Base-by-base conservation (phyloP, 805 yeast species). In the Lachancea lanzarotensis region DNA sequence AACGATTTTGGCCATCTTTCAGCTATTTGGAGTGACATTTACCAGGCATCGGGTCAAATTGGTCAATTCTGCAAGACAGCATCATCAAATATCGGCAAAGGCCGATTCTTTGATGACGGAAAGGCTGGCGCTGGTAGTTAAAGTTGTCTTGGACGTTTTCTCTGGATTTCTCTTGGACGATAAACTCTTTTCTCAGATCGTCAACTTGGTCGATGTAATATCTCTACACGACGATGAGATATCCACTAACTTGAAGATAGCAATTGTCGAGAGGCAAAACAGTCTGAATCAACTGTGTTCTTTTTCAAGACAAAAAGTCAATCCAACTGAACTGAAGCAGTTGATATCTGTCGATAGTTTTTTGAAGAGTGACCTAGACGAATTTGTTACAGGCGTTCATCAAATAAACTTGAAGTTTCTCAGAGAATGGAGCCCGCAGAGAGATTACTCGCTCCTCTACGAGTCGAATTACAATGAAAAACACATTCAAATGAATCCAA, bases 401-500 rank as follows among this genome's bases (percentile, higher is more conserved):
- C 66, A 70, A 17, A 81, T 89, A 46, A 87, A 85, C 59, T 67
- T 81, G 46, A 74, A 73, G 42, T 85, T 84, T 55, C 79, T 78
- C 62, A 65, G 64, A 16, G 56, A 65, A 2, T 91, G 97, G 97
- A 81, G 85, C 45, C 89, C 96, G 3, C 74, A 82, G 49, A 65
- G 69, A 12, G 98, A 91, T 65, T 79, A 82, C 46, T 83, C 95
- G 0, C 69, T 90, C 45, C 69, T 89, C 32, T 79, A 83, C 50
- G 80, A 76, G 45, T 67, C 69, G 3, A 58, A 60, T 27, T 63
- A 60, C 43, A 53, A 59, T 39, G 40, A 45, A 16, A 45, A 45
- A 3, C 66, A 44, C 52, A 69, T 64, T 55, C 78, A 49, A 44
- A 55, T 76, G 47, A 87, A 88, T 55, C 95, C 97, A 2, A 71